Conservation (phyloP, 805 yeast genomes). For the Starmerella geochares region DNA sequence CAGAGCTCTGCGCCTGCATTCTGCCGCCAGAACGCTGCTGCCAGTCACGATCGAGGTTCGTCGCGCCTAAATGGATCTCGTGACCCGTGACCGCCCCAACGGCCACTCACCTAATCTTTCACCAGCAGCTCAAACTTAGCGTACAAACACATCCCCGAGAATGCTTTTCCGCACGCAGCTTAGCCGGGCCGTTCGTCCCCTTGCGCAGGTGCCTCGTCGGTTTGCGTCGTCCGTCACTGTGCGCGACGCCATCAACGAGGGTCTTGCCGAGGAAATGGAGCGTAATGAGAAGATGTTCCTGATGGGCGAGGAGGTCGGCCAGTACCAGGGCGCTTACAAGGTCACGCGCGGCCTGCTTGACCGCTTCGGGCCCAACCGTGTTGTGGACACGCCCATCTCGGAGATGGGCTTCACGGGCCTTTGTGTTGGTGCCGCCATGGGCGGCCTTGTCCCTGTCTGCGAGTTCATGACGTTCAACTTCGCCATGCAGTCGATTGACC, state of each 20-base stretch:
- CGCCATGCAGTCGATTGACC: constrained; percentile 99
- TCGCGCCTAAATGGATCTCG: neutral
- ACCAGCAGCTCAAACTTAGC: neutral
- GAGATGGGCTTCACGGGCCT: constrained; percentile 98
- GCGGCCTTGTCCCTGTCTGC: constrained; percentile 90
- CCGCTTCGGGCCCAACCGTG: constrained; percentile 87
- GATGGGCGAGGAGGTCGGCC: constrained; percentile 99
- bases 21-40: too few relatives aligned
- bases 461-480: constrained; percentile 99
- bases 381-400: constrained; percentile 94
- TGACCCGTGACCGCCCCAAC: constrained; percentile 10
- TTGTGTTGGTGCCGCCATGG: constrained; percentile 91
- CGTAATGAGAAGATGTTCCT: constrained; percentile 86
- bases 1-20: too few relatives aligned
- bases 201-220: constrained; percentile 17
- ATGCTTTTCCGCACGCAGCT: constrained; percentile 6
- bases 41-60: too few relatives aligned
- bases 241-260: constrained; percentile 92
- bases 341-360: constrained; percentile 91
- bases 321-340: constrained; percentile 98
- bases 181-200: constrained; percentile 12
- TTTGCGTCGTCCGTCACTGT: constrained; percentile 51
- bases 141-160: neutral
- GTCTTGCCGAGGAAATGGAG: constrained; percentile 95
- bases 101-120: constrained; percentile 9